A percentile compares a stretch with the other conserved stretches of the same genome.
Evolutionary conservation across 495 filamentous ascomycete species (phyloP).

Genomic region (Lophiotrema nucula): DNA sequence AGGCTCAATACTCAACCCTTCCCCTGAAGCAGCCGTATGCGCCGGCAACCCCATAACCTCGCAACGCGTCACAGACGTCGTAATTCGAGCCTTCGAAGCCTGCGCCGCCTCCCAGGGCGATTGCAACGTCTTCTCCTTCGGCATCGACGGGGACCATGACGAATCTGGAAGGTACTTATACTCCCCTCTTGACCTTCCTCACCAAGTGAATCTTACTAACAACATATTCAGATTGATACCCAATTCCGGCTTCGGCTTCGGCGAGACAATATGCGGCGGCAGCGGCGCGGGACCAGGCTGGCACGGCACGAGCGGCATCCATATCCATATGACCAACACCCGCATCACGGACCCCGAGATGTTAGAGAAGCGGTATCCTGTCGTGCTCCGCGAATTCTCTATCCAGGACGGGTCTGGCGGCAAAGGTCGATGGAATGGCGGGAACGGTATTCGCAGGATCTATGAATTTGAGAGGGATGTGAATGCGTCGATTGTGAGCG

Average conservation of each 20-base stretch:
- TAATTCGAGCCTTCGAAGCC: constrained; percentile 37
- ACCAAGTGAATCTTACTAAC: too few species aligned
- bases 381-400: constrained; percentile 9
- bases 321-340: constrained; percentile 30
- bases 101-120: constrained; percentile 37
- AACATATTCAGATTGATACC: constrained; percentile 5
- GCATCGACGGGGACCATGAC: constrained; percentile 32
- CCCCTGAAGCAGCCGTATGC: constrained; percentile 25
- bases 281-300: constrained; percentile 21
- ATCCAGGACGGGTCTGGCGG: constrained; percentile 9
- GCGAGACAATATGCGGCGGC: constrained; percentile 23
- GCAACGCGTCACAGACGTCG: constrained; percentile 38
- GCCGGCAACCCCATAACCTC: constrained; percentile 34
- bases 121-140: constrained; percentile 35
- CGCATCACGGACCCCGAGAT: constrained; percentile 25
- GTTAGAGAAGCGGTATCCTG: constrained; percentile 24
- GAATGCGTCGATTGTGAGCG: neutral
- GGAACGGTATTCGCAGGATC: constrained; percentile 8
- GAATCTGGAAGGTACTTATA: neutral
- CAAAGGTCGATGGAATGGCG: constrained; percentile 10
- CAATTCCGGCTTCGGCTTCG: constrained; percentile 16
- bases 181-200: too few species aligned
- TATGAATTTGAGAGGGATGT: constrained; percentile 9
- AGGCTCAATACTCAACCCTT: constrained; percentile 33
- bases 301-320: constrained; percentile 19